Evolutionary conservation across 805 yeast genomes (phyloP), one percentile per base, ranked within the genome.

Genomic region (Danielia reshetovae): DNA sequence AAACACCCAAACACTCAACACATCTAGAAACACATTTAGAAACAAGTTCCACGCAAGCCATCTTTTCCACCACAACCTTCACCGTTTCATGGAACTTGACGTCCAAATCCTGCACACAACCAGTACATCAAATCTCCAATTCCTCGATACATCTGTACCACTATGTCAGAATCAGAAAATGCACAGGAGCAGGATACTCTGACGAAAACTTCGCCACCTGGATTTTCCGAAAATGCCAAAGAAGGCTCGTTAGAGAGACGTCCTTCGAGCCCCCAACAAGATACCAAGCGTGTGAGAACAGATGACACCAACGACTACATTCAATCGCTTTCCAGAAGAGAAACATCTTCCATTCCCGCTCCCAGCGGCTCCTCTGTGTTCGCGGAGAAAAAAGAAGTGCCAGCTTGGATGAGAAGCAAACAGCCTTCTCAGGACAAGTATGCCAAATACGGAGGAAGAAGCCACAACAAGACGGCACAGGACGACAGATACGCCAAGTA

Each of bases 391-490:
- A 40, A 49, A 7, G 57, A 48, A 8, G 40, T 50, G 4, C 72
- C 72, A 2, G 68, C 66, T 3, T 67, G 72, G 72, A 49, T 65
- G 55, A 60, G 57, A 37, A 48, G 54, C 26, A 42, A 43, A 14
- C 48, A 39, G 8, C 54, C 49, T 27, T 46, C 45, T 7, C 36
- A 43, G 3, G 49, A 52, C 29, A 67, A 65, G 42, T 67, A 67
- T 46, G 71, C 61, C 35, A 62, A 63, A 42, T 66, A 66, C 42
- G 71, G 70, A 5, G 40, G 32, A 14, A 25, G 48, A 12, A 23
- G 29, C n/a, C 24, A 30, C 8, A 10, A 12, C 14, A 16, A 16
- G 10, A 14, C 33, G 6, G 13, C 9, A 7, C 36, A 24, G 5
- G 43, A 39, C 18, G 38, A 36, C 23, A 33, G 42, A 15, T 44